Base-by-base conservation (phyloP, 148 eudicot species). In the Nyssa sinensis region DNA sequence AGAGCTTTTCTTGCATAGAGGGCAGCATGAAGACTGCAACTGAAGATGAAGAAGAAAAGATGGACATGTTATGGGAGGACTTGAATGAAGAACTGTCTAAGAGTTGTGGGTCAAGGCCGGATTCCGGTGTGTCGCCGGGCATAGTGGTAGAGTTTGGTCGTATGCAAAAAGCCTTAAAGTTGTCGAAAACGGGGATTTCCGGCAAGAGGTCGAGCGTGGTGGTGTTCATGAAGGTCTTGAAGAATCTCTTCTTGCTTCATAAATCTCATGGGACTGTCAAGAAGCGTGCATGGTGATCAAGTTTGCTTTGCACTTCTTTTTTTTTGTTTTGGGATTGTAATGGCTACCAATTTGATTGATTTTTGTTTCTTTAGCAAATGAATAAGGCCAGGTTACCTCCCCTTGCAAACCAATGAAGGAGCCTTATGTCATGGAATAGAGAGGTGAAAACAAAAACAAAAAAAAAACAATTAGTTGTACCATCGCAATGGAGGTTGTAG, bases 61-160 rank as follows among this genome's bases (percentile, higher is more conserved):
- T 87, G 91, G 91, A 85, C 31, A 59, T 73, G 82, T 66, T 87
- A n/a, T 87, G 91, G 91, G 87, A 87, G 53, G 88, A 85, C 77
- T 81, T 85, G 73, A 83, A 85, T 41, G 90, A 87, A 16, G 87
- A 87, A 28, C 28, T 73, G 17, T 69, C 66, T 3, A 68, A 51
- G 19, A 75, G 74, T 69, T 62, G 66, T 76, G 79, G 75, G 47
- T 75, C 74, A 68, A 63, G 27, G 12, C 24, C 27, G 69, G 60
- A 72, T 19, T 69, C 23, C 49, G 72, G 21, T 37, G 35, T 32
- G 29, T 76, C 79, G 11, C 64, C 74, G 41, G 72, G 37, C 24
- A 33, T 19, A 44, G 11, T 63, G 34, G 30, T 55, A 33, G 49
- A 74, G 59, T 76, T 62, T 55, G 64, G 76, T 37, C 6, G 71